These are phyloP conservation scores for Claviceps monticola DNA, from an alignment of 2,329 filamentous ascomycete species.

Conservation along the genomic window DNA sequence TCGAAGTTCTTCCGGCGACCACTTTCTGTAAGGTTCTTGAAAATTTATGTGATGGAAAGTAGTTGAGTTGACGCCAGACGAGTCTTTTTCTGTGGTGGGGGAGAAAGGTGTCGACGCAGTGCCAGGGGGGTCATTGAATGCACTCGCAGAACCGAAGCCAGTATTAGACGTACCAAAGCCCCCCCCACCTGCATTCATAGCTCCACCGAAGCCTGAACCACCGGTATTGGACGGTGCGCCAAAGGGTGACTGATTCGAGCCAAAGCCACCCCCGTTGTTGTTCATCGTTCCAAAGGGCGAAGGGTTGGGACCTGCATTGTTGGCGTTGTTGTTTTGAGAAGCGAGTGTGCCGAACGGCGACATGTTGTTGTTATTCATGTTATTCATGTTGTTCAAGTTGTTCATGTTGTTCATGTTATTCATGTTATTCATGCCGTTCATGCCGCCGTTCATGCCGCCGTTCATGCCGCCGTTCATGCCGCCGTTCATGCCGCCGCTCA, in stretches of 20 bases:
- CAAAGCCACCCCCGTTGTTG: conserved; percentile 34
- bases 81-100: conserved; percentile 55
- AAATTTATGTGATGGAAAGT: conserved; percentile 69
- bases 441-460: no score
- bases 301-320: conserved; percentile 15
- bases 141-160: conserved; percentile 26
- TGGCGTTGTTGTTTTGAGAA: conserved; percentile 16
- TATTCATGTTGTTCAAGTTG: conserved; percentile 11
- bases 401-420: no score
- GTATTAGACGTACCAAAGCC: conserved; percentile 28
- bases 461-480: no score
- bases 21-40: conserved; percentile 72
- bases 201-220: conserved; percentile 33
- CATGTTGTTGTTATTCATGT: conserved; percentile 17
- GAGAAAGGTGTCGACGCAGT: conserved; percentile 58
- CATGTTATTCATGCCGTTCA: no score
- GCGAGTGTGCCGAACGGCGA: conserved; percentile 29
- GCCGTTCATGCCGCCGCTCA: no score
- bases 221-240: conserved; percentile 27
- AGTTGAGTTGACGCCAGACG: conserved; percentile 31
- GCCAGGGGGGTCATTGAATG: conserved; percentile 47
- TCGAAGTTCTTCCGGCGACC: conserved; percentile 73
- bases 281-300: conserved; percentile 27
- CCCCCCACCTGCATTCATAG: conserved; percentile 14
- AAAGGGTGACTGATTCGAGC: conserved; percentile 37